A percentile compares a stretch with the other conserved stretches of the same genome.
Evolutionary conservation across 257 asterid genomes (phyloP).

Genomic region (Capsicum chinense): DNA sequence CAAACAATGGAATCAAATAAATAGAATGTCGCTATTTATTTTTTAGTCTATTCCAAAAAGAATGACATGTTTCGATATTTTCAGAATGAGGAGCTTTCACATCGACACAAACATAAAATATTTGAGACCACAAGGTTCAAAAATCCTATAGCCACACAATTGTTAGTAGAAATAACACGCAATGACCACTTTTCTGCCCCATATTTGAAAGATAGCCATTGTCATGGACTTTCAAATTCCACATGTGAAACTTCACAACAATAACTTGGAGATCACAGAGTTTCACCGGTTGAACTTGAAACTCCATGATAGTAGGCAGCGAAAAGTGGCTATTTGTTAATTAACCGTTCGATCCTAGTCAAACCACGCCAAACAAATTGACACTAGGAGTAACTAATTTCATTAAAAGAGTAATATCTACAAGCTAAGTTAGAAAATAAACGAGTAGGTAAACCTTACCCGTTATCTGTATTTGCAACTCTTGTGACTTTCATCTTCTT

Average conservation of each 20-base stretch:
- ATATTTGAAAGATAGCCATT: background rate
- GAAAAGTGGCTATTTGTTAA: background rate
- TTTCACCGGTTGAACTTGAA: background rate
- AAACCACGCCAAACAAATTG: background rate
- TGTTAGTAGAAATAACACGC: background rate
- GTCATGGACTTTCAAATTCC: background rate
- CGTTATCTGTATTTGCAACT: conserved; percentile 48
- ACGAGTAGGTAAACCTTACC: conserved; percentile 41
- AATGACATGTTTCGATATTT: no score
- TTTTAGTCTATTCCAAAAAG: no score
- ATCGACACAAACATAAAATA: background rate
- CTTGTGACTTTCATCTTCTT: conserved; percentile 63
- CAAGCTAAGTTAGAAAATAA: background rate
- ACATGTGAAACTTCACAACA: background rate
- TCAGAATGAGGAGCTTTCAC: background rate
- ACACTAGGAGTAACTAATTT: background rate
- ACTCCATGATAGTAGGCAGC: background rate
- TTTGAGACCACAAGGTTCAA: background rate
- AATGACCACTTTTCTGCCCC: background rate
- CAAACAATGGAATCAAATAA: background rate
- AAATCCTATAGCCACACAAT: background rate
- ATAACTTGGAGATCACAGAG: background rate
- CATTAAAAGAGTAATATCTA: background rate
- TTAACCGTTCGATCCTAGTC: background rate
- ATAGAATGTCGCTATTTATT: background rate